phyloP scores from a whole-genome alignment of 306 rosid genomes.

The Cicer pinnatifidum region DNA sequence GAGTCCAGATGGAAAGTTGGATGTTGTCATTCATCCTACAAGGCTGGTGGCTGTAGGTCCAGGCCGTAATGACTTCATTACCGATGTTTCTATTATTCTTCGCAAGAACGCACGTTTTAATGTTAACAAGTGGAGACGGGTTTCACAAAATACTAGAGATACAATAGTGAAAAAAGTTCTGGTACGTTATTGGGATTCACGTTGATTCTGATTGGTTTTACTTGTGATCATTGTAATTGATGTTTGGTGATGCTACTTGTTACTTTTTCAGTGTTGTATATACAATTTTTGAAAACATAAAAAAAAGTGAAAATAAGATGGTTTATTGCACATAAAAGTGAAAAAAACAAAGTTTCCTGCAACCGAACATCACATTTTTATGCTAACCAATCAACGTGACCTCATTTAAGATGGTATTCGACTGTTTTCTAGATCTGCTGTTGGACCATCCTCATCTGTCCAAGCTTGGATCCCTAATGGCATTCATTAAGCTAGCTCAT shows the following conservation, averaged over 20 bases:
- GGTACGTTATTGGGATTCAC: conserved; percentile 39
- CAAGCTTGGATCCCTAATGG: too few species aligned
- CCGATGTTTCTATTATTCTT: conserved; percentile 52
- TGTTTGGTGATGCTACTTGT: conserved; percentile 34
- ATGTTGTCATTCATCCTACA: conserved; percentile 52
- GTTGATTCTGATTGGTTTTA: conserved; percentile 21
- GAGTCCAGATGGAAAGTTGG: conserved; percentile 56
- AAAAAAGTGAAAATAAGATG: background rate
- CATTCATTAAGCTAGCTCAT: background rate
- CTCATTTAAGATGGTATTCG: background rate
- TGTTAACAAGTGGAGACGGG: conserved; percentile 46
- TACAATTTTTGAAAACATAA: background rate
- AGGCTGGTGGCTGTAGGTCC: conserved; percentile 55
- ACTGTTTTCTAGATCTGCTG: too few species aligned
- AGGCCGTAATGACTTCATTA: conserved; percentile 53
- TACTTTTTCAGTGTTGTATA: background rate
- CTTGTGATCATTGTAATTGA: conserved; percentile 25
- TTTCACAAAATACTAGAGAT: conserved; percentile 46
- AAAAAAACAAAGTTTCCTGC: background rate
- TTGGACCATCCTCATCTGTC: too few species aligned
- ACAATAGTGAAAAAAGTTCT: conserved; percentile 46
- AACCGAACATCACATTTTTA: background rate
- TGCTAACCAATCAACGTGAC: background rate
- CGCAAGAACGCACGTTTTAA: conserved; percentile 49
- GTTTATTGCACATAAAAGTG: background rate